phyloP scores from a whole-genome alignment of 2,329 filamentous ascomycete species.

The Aspergillus piperis region DNA sequence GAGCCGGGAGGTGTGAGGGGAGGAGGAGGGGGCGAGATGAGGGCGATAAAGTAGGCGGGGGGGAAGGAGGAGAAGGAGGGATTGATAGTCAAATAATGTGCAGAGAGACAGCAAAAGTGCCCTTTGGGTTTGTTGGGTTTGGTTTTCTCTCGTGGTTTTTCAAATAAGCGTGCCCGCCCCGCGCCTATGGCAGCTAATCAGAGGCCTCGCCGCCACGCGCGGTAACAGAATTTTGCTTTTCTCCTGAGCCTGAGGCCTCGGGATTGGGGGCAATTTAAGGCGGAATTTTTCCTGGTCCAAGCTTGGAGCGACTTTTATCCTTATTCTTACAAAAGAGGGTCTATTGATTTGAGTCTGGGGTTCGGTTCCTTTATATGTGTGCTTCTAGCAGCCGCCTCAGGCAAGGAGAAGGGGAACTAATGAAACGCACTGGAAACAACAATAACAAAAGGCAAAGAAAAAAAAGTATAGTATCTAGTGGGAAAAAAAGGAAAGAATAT shows the following conservation, averaged over 20 bases:
- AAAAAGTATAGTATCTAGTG: too few relatives aligned
- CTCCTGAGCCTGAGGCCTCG: conserved; percentile 1
- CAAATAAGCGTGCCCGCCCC: conserved; percentile 25
- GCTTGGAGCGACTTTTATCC: background rate
- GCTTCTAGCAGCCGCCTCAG: background rate
- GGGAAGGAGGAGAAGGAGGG: conserved; percentile 12
- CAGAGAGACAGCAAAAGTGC: conserved; percentile 18
- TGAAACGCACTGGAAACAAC: too few relatives aligned
- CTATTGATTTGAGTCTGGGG: background rate
- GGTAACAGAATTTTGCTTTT: conserved; percentile 26
- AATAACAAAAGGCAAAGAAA: too few relatives aligned
- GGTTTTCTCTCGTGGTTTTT: conserved; percentile 29
- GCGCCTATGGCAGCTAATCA: conserved; percentile 30
- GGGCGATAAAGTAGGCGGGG: conserved; percentile 14
- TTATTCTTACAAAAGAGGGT: background rate
- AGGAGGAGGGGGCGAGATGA: conserved; percentile 15
- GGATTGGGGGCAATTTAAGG: background rate
- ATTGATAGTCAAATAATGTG: conserved; percentile 13
- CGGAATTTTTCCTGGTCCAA: background rate
- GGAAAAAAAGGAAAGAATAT: background rate
- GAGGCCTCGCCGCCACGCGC: conserved; percentile 25
- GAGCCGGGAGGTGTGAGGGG: conserved; percentile 14
- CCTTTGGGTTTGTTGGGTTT: conserved; percentile 27
- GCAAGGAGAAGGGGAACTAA: background rate
- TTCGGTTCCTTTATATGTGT: background rate